Conservation (phyloP, 108 stramenopile species). For the Pseudonitzschia delicatissima region DNA sequence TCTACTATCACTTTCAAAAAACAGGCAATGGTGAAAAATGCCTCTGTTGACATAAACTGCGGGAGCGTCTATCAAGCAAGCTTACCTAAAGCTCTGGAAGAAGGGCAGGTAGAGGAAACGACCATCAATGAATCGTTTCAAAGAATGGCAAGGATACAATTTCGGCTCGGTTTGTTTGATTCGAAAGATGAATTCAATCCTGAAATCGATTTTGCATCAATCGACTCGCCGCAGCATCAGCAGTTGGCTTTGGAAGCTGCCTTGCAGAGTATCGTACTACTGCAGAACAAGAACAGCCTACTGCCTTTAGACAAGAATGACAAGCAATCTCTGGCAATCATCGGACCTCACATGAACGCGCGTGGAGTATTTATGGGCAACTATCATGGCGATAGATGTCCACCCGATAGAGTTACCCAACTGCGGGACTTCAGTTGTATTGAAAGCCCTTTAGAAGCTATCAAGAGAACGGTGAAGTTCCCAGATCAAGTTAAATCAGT, state of each 20-base stretch:
- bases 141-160: conserved; percentile 31
- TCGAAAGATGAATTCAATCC: conserved; percentile 14
- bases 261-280: conserved; percentile 43
- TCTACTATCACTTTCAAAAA: too few species aligned
- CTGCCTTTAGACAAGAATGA: conserved; percentile 32
- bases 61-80: conserved; percentile 15
- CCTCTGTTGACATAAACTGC: conserved; percentile 54
- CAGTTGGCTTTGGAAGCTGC: conserved; percentile 47
- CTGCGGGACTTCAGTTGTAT: conserved; percentile 29
- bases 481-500: conserved; percentile 4
- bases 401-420: too few species aligned
- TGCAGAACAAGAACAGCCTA: conserved; percentile 30
- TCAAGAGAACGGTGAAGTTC: conserved; percentile 3
- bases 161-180: conserved; percentile 53
- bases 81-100: conserved; percentile 21
- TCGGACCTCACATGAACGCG: conserved; percentile 52
- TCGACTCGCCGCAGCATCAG: conserved; percentile 16
- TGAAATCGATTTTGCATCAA: conserved; percentile 13
- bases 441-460: conserved; percentile 27
- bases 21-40: conserved; percentile 27
- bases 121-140: conserved; percentile 35
- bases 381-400: conserved; percentile 50
- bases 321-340: conserved; percentile 35
- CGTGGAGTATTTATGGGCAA: conserved; percentile 29
- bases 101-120: conserved; percentile 24